Conservation (phyloP, 1,139 yeast species). For the Ashbya aceris region DNA sequence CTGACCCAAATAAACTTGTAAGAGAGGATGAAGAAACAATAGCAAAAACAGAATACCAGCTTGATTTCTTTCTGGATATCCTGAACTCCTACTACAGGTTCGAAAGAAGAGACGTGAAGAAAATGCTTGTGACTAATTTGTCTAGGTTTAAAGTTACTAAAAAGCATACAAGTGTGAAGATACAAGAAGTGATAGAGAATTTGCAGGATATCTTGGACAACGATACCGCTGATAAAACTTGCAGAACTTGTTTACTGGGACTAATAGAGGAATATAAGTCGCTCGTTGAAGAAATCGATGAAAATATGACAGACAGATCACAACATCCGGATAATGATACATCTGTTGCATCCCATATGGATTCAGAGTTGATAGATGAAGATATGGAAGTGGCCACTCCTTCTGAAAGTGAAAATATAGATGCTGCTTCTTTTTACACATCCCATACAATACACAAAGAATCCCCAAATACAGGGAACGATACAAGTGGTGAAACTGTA, state of each 20-base stretch:
- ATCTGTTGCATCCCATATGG: too few species aligned
- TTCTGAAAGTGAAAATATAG: too few species aligned
- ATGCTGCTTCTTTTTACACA: too few species aligned
- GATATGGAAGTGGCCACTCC: too few species aligned
- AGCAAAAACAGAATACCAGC: conserved; percentile 41
- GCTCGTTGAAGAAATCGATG: conserved; percentile 19
- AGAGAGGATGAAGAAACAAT: conserved; percentile 38
- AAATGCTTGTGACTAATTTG: conserved; percentile 46
- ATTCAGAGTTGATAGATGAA: too few species aligned
- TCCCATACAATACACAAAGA: too few species aligned
- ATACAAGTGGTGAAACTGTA: too few species aligned
- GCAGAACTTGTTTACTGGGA: conserved; percentile 31
- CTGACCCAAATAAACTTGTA: conserved; percentile 69
- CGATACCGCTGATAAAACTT: conserved; percentile 33
- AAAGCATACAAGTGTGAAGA: conserved; percentile 22
- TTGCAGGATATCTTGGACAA: conserved; percentile 25
- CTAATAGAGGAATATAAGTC: conserved; percentile 10
- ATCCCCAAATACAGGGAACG: too few species aligned
- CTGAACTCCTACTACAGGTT: conserved; percentile 41
- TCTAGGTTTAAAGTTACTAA: conserved; percentile 39
- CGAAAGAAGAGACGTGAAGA: conserved; percentile 45
- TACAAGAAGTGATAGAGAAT: conserved; percentile 24
- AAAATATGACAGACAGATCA: conserved; percentile 1
- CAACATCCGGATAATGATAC: conserved; percentile 12
- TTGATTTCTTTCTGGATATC: conserved; percentile 49